Base-by-base conservation (phyloP, 192 early-diverging fungal genomes). In the Haplosporangium gracile region DNA sequence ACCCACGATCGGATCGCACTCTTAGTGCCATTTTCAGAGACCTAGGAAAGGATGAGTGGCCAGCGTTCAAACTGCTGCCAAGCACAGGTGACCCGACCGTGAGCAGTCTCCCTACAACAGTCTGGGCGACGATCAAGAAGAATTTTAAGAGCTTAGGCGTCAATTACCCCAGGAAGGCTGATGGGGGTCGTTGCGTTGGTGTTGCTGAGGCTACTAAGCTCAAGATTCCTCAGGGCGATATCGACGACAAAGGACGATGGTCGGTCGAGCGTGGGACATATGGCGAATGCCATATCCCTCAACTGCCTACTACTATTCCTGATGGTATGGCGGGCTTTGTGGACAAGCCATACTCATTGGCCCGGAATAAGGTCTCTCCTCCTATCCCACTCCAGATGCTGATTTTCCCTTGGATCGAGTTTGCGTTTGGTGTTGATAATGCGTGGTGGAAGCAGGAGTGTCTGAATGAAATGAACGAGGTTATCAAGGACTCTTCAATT, bases 351-450 rank as follows among this genome's bases (percentile, higher is more conserved):
- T 65, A 65, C 29, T 26, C 26, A 11, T 65, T 65, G 29, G 13
- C 29, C 26, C 60, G 60, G 26, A 65, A 65, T 24, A 32, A 32
- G 11, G 29, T 65, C 10, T 65, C 60, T 26, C 60, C 60, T 0
- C 60, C 60, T 34, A 65, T 65, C 60, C 60, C 60, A 3, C 60
- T 65, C 4, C 60, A 65, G 26, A 65, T 65, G 60, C 10, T 65
- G 26, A 65, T 65, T 65, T 65, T 65, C 60, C 60, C 60, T 32
- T 65, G 60, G 60, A 32, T 65, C 26, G 60, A 65, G 60, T 65
- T 65, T 65, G n/a, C 60, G 1, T 65, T 65, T 32, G 60, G 60
- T 9, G 60, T 65, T 29, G 11, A 65, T 15, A 65, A 65, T 65
- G n/a, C n/a, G 13, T 65, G 60, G 60, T 65, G 60, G 60, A 65